Base-by-base conservation (phyloP, 2,329 filamentous ascomycete species). In the Dissoconium aciculare region DNA sequence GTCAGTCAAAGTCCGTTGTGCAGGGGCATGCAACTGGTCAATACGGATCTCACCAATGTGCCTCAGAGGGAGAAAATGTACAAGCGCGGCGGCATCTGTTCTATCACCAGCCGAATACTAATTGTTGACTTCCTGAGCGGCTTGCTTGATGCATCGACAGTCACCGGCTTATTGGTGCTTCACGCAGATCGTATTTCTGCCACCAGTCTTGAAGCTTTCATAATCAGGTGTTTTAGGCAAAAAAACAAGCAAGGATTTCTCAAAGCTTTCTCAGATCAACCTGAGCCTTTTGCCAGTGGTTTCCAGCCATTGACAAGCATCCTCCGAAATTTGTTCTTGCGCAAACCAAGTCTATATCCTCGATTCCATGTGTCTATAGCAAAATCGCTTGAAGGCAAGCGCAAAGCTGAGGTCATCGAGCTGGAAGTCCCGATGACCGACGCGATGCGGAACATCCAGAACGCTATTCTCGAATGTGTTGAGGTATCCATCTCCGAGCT, bases 391-490 rank as follows among this genome's bases (percentile, higher is more conserved):
- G 89, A 98, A 55, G 85, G 85, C 6, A 81, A 80, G 53, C 78
- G 79, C 49, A 93, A 87, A 52, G 87, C 89, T 4, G 89, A 98
- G 56, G 89, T 98, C 27, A 92, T 98, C 40, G 89, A 98, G 57
- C 66, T 95, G 14, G 89, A 94, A 55, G 79, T 98, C 4, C 78
- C 82, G 15, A 95, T 98, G 87, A 93, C 83, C 4, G 81, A 92
- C 21, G 69, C 74, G 29, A 98, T 98, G 89, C 71, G 70, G 37
- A 75, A 84, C 25, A 94, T 98, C 24, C 89, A 98, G 50, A 87
- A 81, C 40, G 85, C 89, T 15, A 78, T 95, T 36, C 71, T 98
- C 56, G 87, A 95, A 52, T 98, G 89, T 51, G 85, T 98, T 11
- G 87, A 95, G 55, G 77, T 83, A 43, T 93, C 84, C 51, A 89